Conservation (phyloP, 2,329 filamentous ascomycete species). For the Botrytis elliptica region DNA sequence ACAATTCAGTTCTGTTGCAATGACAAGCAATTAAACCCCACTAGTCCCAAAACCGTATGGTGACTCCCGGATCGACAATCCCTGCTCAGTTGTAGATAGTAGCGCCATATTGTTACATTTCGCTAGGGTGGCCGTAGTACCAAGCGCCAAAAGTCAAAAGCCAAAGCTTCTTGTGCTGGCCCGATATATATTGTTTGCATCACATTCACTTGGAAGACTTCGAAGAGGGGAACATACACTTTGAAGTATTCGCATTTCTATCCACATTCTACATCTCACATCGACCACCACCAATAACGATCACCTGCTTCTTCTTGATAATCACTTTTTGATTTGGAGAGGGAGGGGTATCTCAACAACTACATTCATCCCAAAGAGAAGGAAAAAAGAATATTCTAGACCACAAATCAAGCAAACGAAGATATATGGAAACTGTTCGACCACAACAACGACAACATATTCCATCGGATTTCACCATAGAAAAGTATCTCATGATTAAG, state of each 20-base stretch:
- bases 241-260: background rate
- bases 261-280: background rate
- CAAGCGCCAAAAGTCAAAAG: background rate
- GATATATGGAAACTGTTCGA: background rate
- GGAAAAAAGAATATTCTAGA: background rate
- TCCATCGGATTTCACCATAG: background rate
- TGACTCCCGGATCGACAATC: background rate
- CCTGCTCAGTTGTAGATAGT: background rate
- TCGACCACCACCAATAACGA: background rate
- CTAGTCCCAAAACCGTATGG: background rate
- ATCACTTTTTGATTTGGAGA: background rate
- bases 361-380: background rate
- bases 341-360: background rate
- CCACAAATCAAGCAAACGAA: background rate
- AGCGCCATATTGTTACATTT: background rate
- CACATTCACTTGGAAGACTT: background rate
- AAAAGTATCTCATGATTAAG: background rate
- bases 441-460: background rate
- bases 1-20: background rate
- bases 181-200: background rate
- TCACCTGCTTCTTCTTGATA: background rate
- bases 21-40: background rate
- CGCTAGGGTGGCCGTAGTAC: background rate
- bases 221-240: background rate
- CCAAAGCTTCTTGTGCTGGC: background rate